These are phyloP conservation scores for Harrya chromipes DNA, from an alignment of 768 basidiomycete genomes.

Conservation along the genomic window DNA sequence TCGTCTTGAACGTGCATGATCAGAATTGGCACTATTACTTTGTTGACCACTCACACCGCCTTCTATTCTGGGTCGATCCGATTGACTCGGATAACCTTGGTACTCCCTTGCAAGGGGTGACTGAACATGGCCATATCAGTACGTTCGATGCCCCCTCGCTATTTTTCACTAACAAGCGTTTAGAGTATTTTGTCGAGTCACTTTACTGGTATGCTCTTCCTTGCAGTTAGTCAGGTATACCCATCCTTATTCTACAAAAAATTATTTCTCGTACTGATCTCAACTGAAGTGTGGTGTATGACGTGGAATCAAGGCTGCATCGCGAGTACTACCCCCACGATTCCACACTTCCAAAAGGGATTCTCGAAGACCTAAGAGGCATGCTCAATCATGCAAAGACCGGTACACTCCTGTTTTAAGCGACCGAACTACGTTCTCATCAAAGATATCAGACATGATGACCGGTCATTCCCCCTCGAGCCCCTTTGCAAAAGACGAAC, in stretches of 20 bases:
- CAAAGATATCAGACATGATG: constrained; percentile 5
- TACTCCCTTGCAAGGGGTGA: too few species aligned
- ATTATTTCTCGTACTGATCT: background rate
- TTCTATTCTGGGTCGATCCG: too few species aligned
- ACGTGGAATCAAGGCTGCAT: constrained; percentile 7
- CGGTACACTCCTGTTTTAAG: background rate
- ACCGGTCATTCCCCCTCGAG: constrained; percentile 18
- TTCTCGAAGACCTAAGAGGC: constrained; percentile 10
- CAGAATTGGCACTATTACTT: too few species aligned
- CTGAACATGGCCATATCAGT: background rate
- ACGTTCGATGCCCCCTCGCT: background rate
- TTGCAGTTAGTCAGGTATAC: background rate
- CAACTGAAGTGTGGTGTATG: background rate
- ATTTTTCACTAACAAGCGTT: background rate
- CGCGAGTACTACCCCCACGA: constrained; percentile 15
- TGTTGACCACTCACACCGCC: too few species aligned
- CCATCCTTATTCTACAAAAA: too few species aligned
- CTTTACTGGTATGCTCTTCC: constrained; percentile 12
- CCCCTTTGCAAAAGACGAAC: constrained; percentile 14
- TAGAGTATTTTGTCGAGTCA: background rate
- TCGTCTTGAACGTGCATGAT: background rate
- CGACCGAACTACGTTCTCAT: background rate
- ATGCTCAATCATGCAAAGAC: constrained; percentile 16
- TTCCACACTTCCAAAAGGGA: background rate
- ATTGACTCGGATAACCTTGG: too few species aligned